Evolutionary conservation across 2,329 filamentous ascomycete species (phyloP).

Genomic region (Phoma sp.): DNA sequence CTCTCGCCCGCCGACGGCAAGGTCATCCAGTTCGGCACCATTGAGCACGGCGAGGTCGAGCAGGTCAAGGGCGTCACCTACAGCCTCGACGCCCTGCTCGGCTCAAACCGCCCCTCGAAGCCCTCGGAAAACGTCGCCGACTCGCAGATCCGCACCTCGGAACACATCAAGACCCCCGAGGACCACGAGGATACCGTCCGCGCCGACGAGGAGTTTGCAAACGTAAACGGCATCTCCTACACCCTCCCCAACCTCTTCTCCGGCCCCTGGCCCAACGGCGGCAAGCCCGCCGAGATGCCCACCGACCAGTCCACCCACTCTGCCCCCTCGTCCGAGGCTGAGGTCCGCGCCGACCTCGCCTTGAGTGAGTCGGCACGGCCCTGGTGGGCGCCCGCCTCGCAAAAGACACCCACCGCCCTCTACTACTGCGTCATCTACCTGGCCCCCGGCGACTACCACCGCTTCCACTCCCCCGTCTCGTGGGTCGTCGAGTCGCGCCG

Average conservation of each 20-base stretch:
- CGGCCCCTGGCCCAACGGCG: slow-evolving; percentile 60
- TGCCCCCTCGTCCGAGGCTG: slow-evolving; percentile 75
- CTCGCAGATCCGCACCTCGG: slow-evolving; percentile 29
- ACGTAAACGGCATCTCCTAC: slow-evolving; percentile 94
- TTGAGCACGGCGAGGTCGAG: slow-evolving; percentile 92
- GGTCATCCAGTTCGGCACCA: slow-evolving; percentile 88
- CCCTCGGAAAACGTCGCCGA: slow-evolving; percentile 52
- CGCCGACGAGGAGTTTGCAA: slow-evolving; percentile 89
- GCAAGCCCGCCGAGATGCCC: slow-evolving; percentile 58
- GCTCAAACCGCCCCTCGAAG: slow-evolving; percentile 52
- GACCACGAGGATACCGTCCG: slow-evolving; percentile 70
- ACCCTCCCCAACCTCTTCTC: slow-evolving; percentile 87
- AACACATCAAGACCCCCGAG: slow-evolving; percentile 35
- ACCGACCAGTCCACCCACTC: slow-evolving; percentile 76
- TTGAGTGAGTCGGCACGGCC: slow-evolving; percentile 65
- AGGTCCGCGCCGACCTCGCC: slow-evolving; percentile 84
- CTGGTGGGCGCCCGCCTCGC: slow-evolving; percentile 55
- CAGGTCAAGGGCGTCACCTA: slow-evolving; percentile 99
- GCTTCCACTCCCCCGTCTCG: slow-evolving; percentile 92
- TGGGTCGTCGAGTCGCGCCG: slow-evolving; percentile 95
- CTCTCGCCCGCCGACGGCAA: slow-evolving; percentile 90
- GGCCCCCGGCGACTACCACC: slow-evolving; percentile 96
- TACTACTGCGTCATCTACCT: slow-evolving; percentile 97
- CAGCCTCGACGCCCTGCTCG: slow-evolving; percentile 89
- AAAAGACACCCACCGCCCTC: slow-evolving; percentile 66